These are phyloP conservation scores for Phytophthora boehmeriae DNA, from an alignment of 352 stramenopile genomes.

Conservation along the genomic window DNA sequence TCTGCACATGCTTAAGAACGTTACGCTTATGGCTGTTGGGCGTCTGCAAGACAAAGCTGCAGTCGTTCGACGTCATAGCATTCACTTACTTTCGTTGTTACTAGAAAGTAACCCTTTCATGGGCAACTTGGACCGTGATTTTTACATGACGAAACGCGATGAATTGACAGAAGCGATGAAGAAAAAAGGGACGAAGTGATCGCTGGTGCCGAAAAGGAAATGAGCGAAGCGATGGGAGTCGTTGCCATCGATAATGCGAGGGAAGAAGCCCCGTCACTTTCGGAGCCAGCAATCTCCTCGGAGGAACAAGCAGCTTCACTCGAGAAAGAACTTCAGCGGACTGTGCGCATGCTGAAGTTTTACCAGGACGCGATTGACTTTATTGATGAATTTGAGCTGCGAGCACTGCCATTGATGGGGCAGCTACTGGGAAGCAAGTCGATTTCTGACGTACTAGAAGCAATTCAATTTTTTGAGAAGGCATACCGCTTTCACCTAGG, in stretches of 20 bases:
- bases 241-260: slow-evolving; percentile 23
- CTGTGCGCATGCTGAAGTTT: slow-evolving; percentile 90
- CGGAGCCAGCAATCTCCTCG: slow-evolving; percentile 18
- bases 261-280: not conserved
- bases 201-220: slow-evolving; percentile 75
- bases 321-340: slow-evolving; percentile 78
- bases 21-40: slow-evolving; percentile 83
- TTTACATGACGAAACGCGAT: slow-evolving; percentile 84
- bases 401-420: slow-evolving; percentile 75
- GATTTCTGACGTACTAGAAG: slow-evolving; percentile 92
- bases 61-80: slow-evolving; percentile 89
- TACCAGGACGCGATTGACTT: slow-evolving; percentile 92
- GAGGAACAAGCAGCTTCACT: slow-evolving; percentile 49
- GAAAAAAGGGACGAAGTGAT: slow-evolving; percentile 80
- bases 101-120: slow-evolving; percentile 96
- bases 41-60: slow-evolving; percentile 94
- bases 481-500: slow-evolving; percentile 90
- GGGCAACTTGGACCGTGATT: slow-evolving; percentile 85
- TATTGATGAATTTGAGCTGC: slow-evolving; percentile 90
- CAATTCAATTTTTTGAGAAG: slow-evolving; percentile 94
- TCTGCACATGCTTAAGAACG: slow-evolving; percentile 80
- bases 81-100: slow-evolving; percentile 88
- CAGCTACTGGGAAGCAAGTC: slow-evolving; percentile 92
- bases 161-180: slow-evolving; percentile 71
- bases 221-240: slow-evolving; percentile 54